Conservation (phyloP, 2,329 filamentous ascomycete species). For the Colletotrichum viniferum region DNA sequence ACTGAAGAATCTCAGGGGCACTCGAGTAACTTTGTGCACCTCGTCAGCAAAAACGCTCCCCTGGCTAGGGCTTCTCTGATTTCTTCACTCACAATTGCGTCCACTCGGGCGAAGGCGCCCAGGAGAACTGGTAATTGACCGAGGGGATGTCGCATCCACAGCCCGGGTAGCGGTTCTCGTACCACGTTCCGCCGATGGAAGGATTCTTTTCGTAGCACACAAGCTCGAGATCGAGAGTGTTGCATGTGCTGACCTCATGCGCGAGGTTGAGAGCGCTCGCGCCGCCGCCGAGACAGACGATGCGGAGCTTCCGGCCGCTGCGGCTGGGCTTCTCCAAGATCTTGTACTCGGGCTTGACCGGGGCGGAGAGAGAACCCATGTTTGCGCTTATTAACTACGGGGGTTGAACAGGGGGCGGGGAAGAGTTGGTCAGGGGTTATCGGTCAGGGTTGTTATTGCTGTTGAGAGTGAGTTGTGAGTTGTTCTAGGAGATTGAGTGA, state of each 20-base stretch:
- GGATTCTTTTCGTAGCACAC: slow-evolving; percentile 32
- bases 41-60: not conserved
- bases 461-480: not conserved
- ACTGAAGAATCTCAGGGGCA: slow-evolving; percentile 28
- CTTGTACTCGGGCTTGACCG: slow-evolving; percentile 17
- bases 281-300: slow-evolving; percentile 33
- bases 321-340: slow-evolving; percentile 28
- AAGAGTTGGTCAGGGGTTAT: not conserved
- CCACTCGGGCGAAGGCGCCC: slow-evolving; percentile 10
- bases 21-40: slow-evolving; percentile 4
- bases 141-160: slow-evolving; percentile 28
- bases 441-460: not conserved
- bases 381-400: not conserved
- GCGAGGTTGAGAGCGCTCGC: slow-evolving; percentile 32
- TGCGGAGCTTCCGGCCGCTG: slow-evolving; percentile 26
- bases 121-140: slow-evolving; percentile 25
- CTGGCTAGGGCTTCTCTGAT: not conserved
- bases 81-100: not conserved
- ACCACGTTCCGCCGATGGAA: slow-evolving; percentile 28
- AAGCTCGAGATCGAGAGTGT: slow-evolving; percentile 25
- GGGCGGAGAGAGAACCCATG: slow-evolving; percentile 14
- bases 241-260: slow-evolving; percentile 24
- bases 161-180: slow-evolving; percentile 29
- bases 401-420: not conserved
- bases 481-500: not conserved